Evolutionary conservation across 108 stramenopile species (phyloP).

Genomic region (Chaetoceros tenuissimus): DNA sequence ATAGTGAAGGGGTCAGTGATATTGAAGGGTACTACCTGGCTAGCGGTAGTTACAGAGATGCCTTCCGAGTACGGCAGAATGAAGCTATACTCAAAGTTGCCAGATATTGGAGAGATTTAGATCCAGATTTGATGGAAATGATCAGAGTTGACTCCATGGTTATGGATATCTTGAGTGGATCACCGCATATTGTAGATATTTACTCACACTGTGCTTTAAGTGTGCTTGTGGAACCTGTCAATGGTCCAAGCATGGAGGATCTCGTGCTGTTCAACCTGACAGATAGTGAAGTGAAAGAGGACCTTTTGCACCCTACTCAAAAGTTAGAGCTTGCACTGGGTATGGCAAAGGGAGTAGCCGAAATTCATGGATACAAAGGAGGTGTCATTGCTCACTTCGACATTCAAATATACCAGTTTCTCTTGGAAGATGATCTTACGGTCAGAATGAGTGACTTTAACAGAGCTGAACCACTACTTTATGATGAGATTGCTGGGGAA

Average conservation of each 20-base stretch:
- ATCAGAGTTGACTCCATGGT: constrained; percentile 30
- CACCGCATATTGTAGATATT: constrained; percentile 27
- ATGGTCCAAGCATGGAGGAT: not conserved
- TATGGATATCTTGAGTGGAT: constrained; percentile 37
- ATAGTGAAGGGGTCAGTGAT: no score
- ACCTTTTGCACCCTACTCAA: not conserved
- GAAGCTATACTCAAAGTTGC: not conserved
- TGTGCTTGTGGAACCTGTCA: constrained; percentile 1
- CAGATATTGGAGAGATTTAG: not conserved
- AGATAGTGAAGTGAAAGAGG: not conserved
- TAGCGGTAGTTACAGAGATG: not conserved
- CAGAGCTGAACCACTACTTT: constrained; percentile 60
- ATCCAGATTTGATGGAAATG: not conserved
- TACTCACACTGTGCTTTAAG: constrained; percentile 30
- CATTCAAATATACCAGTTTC: constrained; percentile 49
- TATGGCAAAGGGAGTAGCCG: not conserved
- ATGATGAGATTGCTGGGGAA: constrained; percentile 24
- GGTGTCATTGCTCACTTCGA: not conserved
- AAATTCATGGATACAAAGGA: not conserved
- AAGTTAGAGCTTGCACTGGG: not conserved
- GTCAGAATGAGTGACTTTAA: constrained; percentile 81
- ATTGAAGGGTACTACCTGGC: not conserved
- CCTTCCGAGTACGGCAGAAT: not conserved
- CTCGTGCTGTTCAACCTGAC: not conserved
- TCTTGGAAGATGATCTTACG: constrained; percentile 24